A percentile compares a stretch with the other conserved stretches of the same genome.
These are phyloP conservation scores for Fusarium hostae DNA, from an alignment of 2,329 filamentous ascomycete species.

Conservation along the genomic window DNA sequence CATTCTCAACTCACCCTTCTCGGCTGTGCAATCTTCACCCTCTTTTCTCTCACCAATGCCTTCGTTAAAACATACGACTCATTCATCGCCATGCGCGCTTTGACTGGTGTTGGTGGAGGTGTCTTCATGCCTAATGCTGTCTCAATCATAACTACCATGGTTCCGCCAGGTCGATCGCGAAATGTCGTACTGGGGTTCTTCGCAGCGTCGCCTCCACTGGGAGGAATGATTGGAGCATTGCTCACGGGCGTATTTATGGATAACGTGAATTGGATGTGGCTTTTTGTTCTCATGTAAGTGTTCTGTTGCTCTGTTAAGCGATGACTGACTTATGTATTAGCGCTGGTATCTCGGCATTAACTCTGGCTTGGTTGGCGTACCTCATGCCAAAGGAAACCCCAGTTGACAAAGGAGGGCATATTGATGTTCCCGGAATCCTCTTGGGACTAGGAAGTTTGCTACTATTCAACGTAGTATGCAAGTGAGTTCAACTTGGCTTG, in stretches of 20 bases:
- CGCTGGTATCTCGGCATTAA: slow-evolving; percentile 8
- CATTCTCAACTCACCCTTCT: slow-evolving; percentile 58
- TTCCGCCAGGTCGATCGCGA: slow-evolving; percentile 56
- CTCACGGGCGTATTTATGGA: neutral
- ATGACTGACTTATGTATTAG: neutral
- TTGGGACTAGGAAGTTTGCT: slow-evolving; percentile 54
- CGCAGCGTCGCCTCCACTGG: slow-evolving; percentile 50
- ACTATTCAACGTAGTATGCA: slow-evolving; percentile 64
- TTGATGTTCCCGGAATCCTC: slow-evolving; percentile 29
- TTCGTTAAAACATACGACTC: slow-evolving; percentile 56
- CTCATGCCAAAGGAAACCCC: slow-evolving; percentile 35
- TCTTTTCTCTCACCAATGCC: slow-evolving; percentile 57
- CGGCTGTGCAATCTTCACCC: slow-evolving; percentile 54
- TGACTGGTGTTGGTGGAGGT: slow-evolving; percentile 61
- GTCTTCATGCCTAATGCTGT: slow-evolving; percentile 64
- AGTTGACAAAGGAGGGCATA: slow-evolving; percentile 39
- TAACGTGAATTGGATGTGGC: neutral
- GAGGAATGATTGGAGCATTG: slow-evolving; percentile 40
- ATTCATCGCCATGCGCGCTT: slow-evolving; percentile 56
- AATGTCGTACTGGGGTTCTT: slow-evolving; percentile 34
- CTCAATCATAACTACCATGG: slow-evolving; percentile 59
- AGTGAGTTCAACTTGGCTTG: slow-evolving; percentile 47
- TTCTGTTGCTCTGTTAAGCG: fast-evolving
- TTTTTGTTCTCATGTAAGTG: slow-evolving; percentile 15
- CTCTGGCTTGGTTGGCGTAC: slow-evolving; percentile 1